Evolutionary conservation across 148 eudicot genomes (phyloP), one percentile per base, ranked within the genome.

Genomic region (Heliamphora exappendiculata): DNA sequence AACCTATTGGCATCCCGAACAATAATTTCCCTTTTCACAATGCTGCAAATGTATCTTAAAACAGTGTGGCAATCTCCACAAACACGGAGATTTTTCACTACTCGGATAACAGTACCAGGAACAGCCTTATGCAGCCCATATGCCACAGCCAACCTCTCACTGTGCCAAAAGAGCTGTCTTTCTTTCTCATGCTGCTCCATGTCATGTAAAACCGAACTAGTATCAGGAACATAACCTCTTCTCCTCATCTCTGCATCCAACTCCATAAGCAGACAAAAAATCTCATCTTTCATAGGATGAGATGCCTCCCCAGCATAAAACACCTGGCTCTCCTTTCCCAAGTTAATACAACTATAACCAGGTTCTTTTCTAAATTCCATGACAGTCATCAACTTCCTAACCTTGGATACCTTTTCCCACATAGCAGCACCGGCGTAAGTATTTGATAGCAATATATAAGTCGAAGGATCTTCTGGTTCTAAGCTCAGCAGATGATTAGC

Each of bases 291-390:
- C 50, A 79, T 77, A 4, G 94, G 94, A 81, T 93, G 99, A 70
- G 88, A 87, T 70, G 67, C 87, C 77, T 95, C 99, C 67, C 94
- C 84, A 1, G 89, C 90, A 78, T 78, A 78, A 67, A 95, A 95
- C 0, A 84, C 86, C 82, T 95, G 99, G 37, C 91, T 85, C 66
- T 82, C 80, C 72, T 87, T 86, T 22, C 84, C 86, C 19, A 92
- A 77, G 81, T 92, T 94, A 39, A 95, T 91, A 97, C 99, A 95
- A 83, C 96, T 91, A 79, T 97, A 93, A 2, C 87, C 99, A 4
- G 99, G 99, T 67, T 88, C 91, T 86, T 95, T 95, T 85, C 85
- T 91, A 75, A 95, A 74, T 14, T 90, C 90, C 77, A 81, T 83
- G 63, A 53, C 80, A 78, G 86, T 89, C 97, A 94, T 94, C 78